Base-by-base conservation (phyloP, 2,329 filamentous ascomycete genomes). In the Sporothrix mexicana region DNA sequence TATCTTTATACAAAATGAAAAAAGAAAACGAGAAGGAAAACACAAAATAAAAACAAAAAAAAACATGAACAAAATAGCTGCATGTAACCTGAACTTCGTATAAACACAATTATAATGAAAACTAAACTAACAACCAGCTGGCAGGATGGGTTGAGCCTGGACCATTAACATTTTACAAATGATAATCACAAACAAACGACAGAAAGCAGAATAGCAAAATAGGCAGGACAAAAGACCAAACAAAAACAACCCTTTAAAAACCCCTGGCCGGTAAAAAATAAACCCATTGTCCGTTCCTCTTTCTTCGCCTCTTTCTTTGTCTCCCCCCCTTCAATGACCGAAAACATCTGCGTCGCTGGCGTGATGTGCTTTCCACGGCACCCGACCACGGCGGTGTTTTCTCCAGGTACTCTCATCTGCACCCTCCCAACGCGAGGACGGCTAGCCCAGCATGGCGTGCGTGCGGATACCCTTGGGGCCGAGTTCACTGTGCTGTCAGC, bases 391-490 rank as follows among this genome's bases (percentile, higher is more conserved):
- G 23, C 55, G 55, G 55, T 41, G 55, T n/a, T 7, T 61, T 25
- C 23, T 17, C 13, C 62, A 66, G 10, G 43, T n/a, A 43, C 43
- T 9, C 20, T 53, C 25, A 23, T 51, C 45, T 10, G n/a, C 49
- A 13, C 25, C 13, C 4, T 30, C 23, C 15, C n/a, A 36, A 2
- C 36, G 10, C 23, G 25, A 41, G 51, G 67, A 41, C 25, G n/a
- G 30, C 72, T 74, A 87, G 70, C 82, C 81, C 30, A 88, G 82
- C 84, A 88, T 85, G 3, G 86, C 87, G 77, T 88, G 86, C 62
- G 82, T 84, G 62, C 86, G 82, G 73, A 88, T 83, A 12, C 81
- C 86, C 81, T 87, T 88, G 74, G 86, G 86, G 0, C 86, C 86
- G 57, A 87, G 78, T 73, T 88, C 86, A 75, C 86, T 88, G 70